Percentiles rank a stretch among this genome's conserved stretches.
phyloP scores from a whole-genome alignment of 164 flowering plant genomes.

The Tinospora cordifolia region DNA sequence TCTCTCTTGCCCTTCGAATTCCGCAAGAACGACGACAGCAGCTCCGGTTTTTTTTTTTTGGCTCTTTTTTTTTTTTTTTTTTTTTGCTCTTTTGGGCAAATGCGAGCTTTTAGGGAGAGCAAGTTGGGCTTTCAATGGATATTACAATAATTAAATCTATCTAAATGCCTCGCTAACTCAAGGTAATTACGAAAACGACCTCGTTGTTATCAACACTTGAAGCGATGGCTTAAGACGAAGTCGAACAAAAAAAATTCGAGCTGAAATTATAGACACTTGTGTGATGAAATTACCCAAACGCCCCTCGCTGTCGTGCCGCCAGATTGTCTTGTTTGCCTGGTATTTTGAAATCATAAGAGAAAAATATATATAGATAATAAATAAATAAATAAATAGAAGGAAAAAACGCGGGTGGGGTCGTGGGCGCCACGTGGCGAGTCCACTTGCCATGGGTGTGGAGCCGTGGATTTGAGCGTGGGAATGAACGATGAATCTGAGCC shows the following conservation, averaged over 20 bases:
- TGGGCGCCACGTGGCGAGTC: neutral
- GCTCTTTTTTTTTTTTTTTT: neutral
- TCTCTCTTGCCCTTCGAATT: neutral
- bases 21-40: neutral
- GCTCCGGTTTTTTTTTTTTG: neutral
- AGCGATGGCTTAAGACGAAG: neutral
- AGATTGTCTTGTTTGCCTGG: neutral
- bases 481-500: neutral
- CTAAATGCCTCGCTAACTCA: neutral
- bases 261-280: neutral
- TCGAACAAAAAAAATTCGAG: neutral
- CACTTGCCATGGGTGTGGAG: neutral
- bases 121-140: neutral
- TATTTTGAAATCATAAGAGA: neutral
- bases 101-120: neutral
- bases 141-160: conserved; percentile 1
- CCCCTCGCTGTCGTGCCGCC: conserved; percentile 1
- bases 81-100: neutral
- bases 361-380: too few relatives aligned
- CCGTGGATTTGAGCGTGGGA: neutral
- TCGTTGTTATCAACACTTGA: neutral
- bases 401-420: neutral
- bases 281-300: neutral
- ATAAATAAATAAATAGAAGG: too few relatives aligned
- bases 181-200: neutral